A percentile compares a stretch with the other conserved stretches of the same genome.
phyloP scores from a whole-genome alignment of 768 basidiomycete genomes.

The Boletus insuetus region DNA sequence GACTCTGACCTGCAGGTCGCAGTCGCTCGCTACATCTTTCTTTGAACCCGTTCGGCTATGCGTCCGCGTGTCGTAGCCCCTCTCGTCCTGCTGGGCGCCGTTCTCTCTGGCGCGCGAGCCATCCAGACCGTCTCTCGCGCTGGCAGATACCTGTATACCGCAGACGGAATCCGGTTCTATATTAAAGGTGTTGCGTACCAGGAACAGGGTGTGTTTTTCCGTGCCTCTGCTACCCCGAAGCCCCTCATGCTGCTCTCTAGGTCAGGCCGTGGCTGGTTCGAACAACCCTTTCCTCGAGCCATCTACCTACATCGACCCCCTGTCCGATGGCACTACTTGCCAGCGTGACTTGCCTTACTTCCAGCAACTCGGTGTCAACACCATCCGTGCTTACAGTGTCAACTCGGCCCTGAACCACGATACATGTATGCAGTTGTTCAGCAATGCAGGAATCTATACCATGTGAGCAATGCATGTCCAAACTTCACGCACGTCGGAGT shows the following conservation, averaged over 20 bases:
- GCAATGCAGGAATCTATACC: constrained; percentile 80
- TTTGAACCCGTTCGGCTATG: constrained; percentile 22
- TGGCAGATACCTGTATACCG: constrained; percentile 80
- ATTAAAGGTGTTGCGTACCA: constrained; percentile 89
- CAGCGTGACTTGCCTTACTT: constrained; percentile 78
- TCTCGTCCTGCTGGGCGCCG: constrained; percentile 38
- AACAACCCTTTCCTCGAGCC: constrained; percentile 71
- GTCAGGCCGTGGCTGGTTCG: constrained; percentile 37
- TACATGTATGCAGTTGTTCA: constrained; percentile 76
- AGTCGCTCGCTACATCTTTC: constrained; percentile 6
- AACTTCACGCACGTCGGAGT: constrained; percentile 1
- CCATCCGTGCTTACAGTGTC: constrained; percentile 85
- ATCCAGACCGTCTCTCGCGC: constrained; percentile 64
- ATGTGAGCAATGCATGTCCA: constrained; percentile 53
- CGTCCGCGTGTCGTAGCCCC: constrained; percentile 20
- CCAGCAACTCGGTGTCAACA: constrained; percentile 72
- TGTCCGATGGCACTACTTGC: constrained; percentile 66
- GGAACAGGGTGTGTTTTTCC: constrained; percentile 56
- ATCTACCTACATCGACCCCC: constrained; percentile 75
- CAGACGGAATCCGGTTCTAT: constrained; percentile 75
- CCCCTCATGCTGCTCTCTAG: constrained; percentile 21
- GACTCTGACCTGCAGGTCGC: neutral
- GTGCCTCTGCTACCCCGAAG: neutral
- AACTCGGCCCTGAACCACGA: constrained; percentile 83
- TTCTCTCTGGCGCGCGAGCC: constrained; percentile 57